Conservation (phyloP, 2,329 filamentous ascomycete genomes). For the Nannizzia gypsea region DNA sequence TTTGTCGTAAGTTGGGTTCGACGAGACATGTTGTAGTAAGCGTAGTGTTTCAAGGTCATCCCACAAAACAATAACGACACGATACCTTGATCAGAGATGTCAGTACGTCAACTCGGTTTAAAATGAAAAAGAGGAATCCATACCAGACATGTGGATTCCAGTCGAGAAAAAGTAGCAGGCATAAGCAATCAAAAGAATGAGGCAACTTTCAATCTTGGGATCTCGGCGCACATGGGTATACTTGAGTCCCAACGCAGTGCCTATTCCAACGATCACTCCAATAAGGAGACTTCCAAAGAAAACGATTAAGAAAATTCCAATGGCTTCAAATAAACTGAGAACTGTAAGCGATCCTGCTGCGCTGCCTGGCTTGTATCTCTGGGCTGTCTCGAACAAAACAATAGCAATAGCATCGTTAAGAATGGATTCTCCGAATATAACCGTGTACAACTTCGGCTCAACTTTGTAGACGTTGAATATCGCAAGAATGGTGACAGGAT, state of each 20-base stretch:
- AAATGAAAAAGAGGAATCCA: constrained; percentile 22
- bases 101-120: neutral
- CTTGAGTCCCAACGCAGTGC: constrained; percentile 78
- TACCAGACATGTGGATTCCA: constrained; percentile 89
- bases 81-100: constrained; percentile 53
- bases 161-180: constrained; percentile 97
- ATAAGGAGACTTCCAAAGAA: constrained; percentile 93
- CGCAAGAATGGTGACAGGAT: constrained; percentile 92
- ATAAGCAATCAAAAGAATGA: constrained; percentile 89
- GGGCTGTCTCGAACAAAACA: constrained; percentile 94
- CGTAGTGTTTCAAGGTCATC: constrained; percentile 96
- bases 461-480: constrained; percentile 99
- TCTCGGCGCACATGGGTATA: constrained; percentile 87
- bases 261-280: constrained; percentile 74
- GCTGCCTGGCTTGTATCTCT: constrained; percentile 71
- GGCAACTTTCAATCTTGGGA: constrained; percentile 91
- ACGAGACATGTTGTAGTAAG: constrained; percentile 99
- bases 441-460: constrained; percentile 93
- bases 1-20: constrained; percentile 96
- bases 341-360: constrained; percentile 59
- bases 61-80: constrained; percentile 94
- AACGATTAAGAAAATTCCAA: constrained; percentile 86
- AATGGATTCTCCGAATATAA: constrained; percentile 98
- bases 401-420: constrained; percentile 97
- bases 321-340: constrained; percentile 75